These are phyloP conservation scores for Paecilomyces formosus DNA, from an alignment of 2,329 filamentous ascomycete genomes.

Conservation along the genomic window DNA sequence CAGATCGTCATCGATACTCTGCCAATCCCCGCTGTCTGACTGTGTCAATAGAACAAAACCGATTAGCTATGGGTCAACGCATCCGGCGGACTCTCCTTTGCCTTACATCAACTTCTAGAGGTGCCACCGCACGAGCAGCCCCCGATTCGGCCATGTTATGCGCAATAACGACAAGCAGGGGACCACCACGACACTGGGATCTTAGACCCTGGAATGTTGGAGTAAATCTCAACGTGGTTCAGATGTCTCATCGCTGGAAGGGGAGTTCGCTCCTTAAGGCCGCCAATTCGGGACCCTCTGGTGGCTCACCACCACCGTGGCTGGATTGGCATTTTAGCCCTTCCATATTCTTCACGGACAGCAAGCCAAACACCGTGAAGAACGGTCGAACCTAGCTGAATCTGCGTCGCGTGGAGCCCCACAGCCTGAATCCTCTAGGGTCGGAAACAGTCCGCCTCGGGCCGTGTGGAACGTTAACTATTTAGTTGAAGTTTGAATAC, in stretches of 20 bases:
- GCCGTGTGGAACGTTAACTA: not conserved
- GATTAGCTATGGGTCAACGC: not conserved
- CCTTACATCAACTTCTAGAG: slow-evolving; percentile 4
- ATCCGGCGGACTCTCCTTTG: not conserved
- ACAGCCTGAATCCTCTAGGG: not conserved
- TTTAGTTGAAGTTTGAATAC: not conserved
- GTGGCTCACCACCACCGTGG: not conserved
- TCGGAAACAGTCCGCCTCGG: not conserved
- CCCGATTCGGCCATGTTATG: not conserved
- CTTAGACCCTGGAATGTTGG: not conserved
- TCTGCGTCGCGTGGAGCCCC: not conserved
- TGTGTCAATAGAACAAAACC: not conserved
- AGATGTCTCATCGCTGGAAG: not conserved
- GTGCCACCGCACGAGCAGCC: not conserved
- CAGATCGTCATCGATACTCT: slow-evolving; percentile 11
- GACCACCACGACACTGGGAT: not conserved
- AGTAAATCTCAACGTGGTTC: not conserved
- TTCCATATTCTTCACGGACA: not conserved
- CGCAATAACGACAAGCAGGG: not conserved
- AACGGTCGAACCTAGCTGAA: not conserved
- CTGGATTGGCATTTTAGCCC: not conserved
- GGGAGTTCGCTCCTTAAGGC: not conserved
- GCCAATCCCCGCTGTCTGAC: slow-evolving; percentile 4
- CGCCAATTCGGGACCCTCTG: not conserved
- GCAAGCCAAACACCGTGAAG: not conserved